phyloP scores from a whole-genome alignment of 2,329 filamentous ascomycete genomes.

The Pseudogymnoascus pannorum region DNA sequence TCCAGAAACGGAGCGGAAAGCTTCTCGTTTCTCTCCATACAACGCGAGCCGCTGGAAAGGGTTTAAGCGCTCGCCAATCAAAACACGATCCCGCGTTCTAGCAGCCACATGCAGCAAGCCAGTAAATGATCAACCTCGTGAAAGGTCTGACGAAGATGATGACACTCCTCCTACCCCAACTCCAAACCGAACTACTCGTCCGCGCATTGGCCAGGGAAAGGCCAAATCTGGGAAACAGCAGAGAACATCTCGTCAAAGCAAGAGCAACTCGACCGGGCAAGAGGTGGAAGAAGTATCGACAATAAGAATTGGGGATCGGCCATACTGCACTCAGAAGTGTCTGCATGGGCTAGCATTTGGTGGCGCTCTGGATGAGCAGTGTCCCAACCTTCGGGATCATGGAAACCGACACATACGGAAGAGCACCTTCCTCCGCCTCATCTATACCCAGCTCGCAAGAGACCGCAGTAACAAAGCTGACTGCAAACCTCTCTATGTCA shows the following conservation, averaged over 20 bases:
- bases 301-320: conserved; percentile 21
- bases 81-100: conserved; percentile 9
- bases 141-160: conserved; percentile 6
- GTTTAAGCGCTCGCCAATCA: conserved; percentile 11
- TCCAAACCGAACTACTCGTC: neutral
- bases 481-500: conserved; percentile 22
- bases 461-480: conserved; percentile 5
- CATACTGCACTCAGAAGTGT: conserved; percentile 27
- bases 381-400: conserved; percentile 26
- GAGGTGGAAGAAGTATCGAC: neutral
- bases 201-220: neutral
- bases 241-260: neutral
- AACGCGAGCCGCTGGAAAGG: conserved; percentile 9
- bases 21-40: neutral
- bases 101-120: neutral
- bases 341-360: conserved; percentile 23
- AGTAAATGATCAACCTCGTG: conserved; percentile 1
- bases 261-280: neutral
- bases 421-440: conserved; percentile 5
- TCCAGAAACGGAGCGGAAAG: conserved; percentile 7
- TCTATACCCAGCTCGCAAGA: conserved; percentile 7
- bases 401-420: conserved; percentile 3
- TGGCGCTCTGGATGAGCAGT: conserved; percentile 23
- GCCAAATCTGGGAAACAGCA: neutral
- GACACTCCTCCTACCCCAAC: conserved; percentile 6